A percentile compares a stretch with the other conserved stretches of the same genome.
Evolutionary conservation across 768 basidiomycete species (phyloP).

Genomic region (Chalciporus pseudorubinellus): DNA sequence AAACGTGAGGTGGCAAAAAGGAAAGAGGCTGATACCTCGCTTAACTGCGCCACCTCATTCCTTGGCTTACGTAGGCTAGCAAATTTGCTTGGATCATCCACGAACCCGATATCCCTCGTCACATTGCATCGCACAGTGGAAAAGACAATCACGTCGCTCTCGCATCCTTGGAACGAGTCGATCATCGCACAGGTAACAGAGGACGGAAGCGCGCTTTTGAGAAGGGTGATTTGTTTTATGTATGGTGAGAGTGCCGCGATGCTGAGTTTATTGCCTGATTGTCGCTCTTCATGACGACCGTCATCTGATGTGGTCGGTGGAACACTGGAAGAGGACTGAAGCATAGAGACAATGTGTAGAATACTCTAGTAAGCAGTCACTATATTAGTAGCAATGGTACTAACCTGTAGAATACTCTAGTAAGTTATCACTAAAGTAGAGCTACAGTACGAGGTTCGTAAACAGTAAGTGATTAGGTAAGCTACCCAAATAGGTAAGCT

Average conservation of each 20-base stretch:
- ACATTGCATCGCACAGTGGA: constrained; percentile 62
- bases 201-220: constrained; percentile 38
- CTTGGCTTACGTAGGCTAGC: too few relatives aligned
- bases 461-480: too few relatives aligned
- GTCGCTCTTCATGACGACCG: not conserved
- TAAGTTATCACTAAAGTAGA: too few relatives aligned
- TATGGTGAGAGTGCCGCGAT: constrained; percentile 51
- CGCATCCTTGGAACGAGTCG: constrained; percentile 62
- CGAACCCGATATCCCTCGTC: constrained; percentile 60
- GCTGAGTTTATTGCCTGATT: not conserved
- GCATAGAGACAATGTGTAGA: constrained; percentile 44
- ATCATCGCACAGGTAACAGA: constrained; percentile 22
- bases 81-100: constrained; percentile 55
- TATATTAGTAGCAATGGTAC: too few relatives aligned
- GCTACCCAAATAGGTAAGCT: too few relatives aligned
- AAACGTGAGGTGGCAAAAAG: too few relatives aligned
- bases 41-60: too few relatives aligned
- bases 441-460: too few relatives aligned
- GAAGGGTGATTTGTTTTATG: constrained; percentile 49
- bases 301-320: not conserved
- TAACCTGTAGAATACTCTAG: too few relatives aligned
- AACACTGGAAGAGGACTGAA: constrained; percentile 23
- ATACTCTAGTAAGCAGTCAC: too few relatives aligned
- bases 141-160: constrained; percentile 66
- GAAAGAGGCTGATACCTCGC: too few relatives aligned